These are phyloP conservation scores for Aureobasidium sp. DNA, from an alignment of 2,329 filamentous ascomycete genomes.

Conservation along the genomic window DNA sequence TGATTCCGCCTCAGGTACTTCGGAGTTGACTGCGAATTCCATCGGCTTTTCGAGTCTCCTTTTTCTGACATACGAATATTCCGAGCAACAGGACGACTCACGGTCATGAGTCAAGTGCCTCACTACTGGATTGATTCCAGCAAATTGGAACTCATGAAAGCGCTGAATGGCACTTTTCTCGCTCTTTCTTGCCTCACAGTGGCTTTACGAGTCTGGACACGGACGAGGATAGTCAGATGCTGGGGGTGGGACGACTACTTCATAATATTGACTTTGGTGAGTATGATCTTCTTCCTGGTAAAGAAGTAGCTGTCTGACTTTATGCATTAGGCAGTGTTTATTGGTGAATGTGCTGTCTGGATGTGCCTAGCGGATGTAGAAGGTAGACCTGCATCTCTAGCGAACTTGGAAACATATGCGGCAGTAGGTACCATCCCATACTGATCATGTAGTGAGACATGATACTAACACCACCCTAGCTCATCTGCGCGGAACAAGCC, in stretches of 20 bases:
- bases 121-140: neutral
- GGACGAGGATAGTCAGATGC: conserved; percentile 30
- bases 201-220: conserved; percentile 33
- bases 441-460: neutral
- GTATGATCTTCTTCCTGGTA: conserved; percentile 1
- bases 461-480: conserved; percentile 15
- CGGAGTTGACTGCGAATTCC: neutral
- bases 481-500: conserved; percentile 27
- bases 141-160: conserved; percentile 3
- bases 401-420: neutral
- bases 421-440: neutral
- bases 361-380: conserved; percentile 1
- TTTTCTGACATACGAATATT: no score
- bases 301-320: neutral
- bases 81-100: neutral
- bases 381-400: neutral
- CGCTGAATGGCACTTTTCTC: conserved; percentile 25
- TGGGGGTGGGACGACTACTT: conserved; percentile 39
- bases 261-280: conserved; percentile 34
- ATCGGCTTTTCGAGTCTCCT: neutral
- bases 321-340: conserved; percentile 9
- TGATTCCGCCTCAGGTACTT: no score
- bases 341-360: conserved; percentile 4
- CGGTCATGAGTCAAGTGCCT: neutral
- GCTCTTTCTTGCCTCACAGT: conserved; percentile 33